These are phyloP conservation scores for Fusarium nelsonii DNA, from an alignment of 2,329 filamentous ascomycete species.

Conservation along the genomic window DNA sequence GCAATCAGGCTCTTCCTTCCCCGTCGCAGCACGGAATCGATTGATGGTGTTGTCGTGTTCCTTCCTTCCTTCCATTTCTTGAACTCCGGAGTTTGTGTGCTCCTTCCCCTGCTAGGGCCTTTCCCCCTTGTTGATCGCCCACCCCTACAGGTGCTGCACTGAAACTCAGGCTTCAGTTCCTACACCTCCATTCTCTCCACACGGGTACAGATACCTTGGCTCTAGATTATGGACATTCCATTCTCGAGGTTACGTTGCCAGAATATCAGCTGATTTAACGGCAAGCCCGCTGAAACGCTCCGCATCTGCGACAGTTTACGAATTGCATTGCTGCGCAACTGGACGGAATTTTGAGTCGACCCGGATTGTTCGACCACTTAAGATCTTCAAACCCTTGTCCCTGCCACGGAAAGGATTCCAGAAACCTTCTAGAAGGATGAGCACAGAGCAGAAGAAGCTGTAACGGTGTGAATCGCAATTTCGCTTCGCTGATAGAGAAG, in stretches of 20 bases:
- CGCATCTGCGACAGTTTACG: slow-evolving; percentile 21
- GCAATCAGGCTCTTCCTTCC: background rate
- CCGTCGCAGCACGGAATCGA: background rate
- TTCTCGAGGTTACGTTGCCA: slow-evolving; percentile 10
- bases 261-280: slow-evolving; percentile 32
- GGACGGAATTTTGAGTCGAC: slow-evolving; percentile 48
- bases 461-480: slow-evolving; percentile 41
- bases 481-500: slow-evolving; percentile 37
- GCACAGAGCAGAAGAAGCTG: slow-evolving; percentile 26
- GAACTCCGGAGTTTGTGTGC: background rate
- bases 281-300: slow-evolving; percentile 15
- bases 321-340: slow-evolving; percentile 32
- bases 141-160: slow-evolving; percentile 3
- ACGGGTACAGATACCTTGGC: background rate
- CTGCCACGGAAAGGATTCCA: slow-evolving; percentile 42
- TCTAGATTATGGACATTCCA: slow-evolving; percentile 20
- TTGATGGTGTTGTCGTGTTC: slow-evolving; percentile 20
- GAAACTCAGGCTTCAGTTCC: slow-evolving; percentile 20
- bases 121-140: slow-evolving; percentile 10
- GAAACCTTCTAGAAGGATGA: slow-evolving; percentile 49
- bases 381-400: slow-evolving; percentile 26
- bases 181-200: slow-evolving; percentile 12
- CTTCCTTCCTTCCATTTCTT: slow-evolving; percentile 8
- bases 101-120: slow-evolving; percentile 9
- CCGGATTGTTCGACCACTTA: slow-evolving; percentile 39